Evolutionary conservation across 768 basidiomycete species (phyloP), one percentile per base, ranked within the genome.

Genomic region (Kwoniella mangroviensis): DNA sequence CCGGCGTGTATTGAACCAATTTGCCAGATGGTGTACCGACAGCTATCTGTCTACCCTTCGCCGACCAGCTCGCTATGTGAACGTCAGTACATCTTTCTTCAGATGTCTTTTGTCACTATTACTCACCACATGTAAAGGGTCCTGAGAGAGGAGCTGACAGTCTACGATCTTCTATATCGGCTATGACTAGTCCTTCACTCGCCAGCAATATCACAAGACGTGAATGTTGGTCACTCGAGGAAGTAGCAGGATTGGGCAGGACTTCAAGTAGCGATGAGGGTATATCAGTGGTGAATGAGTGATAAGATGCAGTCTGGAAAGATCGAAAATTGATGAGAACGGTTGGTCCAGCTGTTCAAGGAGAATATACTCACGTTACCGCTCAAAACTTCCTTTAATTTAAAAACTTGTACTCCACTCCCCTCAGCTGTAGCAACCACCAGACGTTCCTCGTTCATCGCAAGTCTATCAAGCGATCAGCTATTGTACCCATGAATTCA

Each of bases 41-140:
- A 4, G 81, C 83, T 13, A 85, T 70, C 64, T 85, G 85, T 71
- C 85, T 85, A 59, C 85, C 85, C 65, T 84, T 84, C 19, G 82
- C 83, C 2, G 83, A 84, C 85, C 85, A 86, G 72, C 82, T 80
- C 17, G 79, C 84, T 70, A 69, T 10, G 7, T 21, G 15, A 42
- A 3, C 26, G 73, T 72, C 53, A 70, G 59, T 42, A 24, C 28
- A n/a, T 24, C 11, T 17, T 28, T 43, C 2, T 34, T 24, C 41
- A 42, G 12, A 3, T 15, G 28, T 21, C 2, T 40, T 49, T 28
- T 21, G 7, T 4, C 40, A 4, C 22, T 19, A 54, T 26, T 9
- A 66, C 75, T 67, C 41, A 77, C 79, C 77, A 56, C 74, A 72
- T 4, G 82, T 79, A 65, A 78, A 79, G 1, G 73, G 64, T 12